Evolutionary conservation across 257 asterid genomes (phyloP).

Genomic region (Nicotiana obtusifolia): DNA sequence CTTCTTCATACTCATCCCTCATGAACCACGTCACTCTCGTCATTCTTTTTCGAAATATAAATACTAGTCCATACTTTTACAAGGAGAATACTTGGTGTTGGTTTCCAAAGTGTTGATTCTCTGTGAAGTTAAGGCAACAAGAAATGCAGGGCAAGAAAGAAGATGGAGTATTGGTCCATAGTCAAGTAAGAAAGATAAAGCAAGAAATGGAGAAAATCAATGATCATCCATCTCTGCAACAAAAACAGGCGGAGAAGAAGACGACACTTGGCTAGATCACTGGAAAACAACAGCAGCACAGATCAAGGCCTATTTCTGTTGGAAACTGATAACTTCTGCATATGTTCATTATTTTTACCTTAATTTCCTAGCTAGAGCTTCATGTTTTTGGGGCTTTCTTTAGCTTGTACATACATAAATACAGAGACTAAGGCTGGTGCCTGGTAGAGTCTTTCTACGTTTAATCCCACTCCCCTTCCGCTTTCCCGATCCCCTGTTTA

Average conservation of each 20-base stretch:
- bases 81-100: not conserved
- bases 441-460: no score
- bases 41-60: slow-evolving; percentile 16
- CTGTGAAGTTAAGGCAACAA: not conserved
- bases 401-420: no score
- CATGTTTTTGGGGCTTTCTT: slow-evolving; percentile 5
- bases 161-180: slow-evolving; percentile 50
- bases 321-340: slow-evolving; percentile 28
- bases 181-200: slow-evolving; percentile 63
- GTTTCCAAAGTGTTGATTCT: no score
- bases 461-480: no score
- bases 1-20: not conserved
- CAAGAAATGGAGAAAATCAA: slow-evolving; percentile 59
- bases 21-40: slow-evolving; percentile 22
- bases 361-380: not conserved
- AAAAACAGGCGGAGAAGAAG: slow-evolving; percentile 44
- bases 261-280: slow-evolving; percentile 26
- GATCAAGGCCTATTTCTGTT: slow-evolving; percentile 49
- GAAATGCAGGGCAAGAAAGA: slow-evolving; percentile 16
- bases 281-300: slow-evolving; percentile 17
- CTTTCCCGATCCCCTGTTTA: no score
- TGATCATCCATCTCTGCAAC: slow-evolving; percentile 12
- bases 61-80: slow-evolving; percentile 6
- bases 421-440: no score
- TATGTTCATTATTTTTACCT: not conserved